A percentile compares a stretch with the other conserved stretches of the same genome.
These are phyloP conservation scores for Iris pallida DNA, from an alignment of 116 monocot genomes.

Conservation along the genomic window DNA sequence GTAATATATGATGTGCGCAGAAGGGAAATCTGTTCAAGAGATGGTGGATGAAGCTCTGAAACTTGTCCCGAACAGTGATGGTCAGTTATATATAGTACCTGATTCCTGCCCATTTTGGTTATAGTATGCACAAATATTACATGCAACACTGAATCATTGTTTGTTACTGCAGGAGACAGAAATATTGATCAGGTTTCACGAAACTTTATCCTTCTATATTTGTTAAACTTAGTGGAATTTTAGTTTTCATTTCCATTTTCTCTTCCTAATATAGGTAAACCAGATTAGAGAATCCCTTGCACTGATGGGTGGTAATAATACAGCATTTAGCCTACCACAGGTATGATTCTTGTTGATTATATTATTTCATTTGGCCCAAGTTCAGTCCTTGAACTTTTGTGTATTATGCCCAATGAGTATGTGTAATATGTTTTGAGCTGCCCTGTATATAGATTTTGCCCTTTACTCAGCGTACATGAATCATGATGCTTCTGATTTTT, in stretches of 20 bases:
- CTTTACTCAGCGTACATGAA: too few relatives aligned
- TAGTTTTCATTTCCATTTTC: neutral
- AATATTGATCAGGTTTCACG: slow-evolving; percentile 82
- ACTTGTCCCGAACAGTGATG: slow-evolving; percentile 73
- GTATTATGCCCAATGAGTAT: neutral
- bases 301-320: slow-evolving; percentile 93
- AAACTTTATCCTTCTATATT: neutral
- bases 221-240: slow-evolving; percentile 1
- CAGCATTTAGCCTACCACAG: slow-evolving; percentile 99
- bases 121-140: neutral
- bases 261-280: slow-evolving; percentile 54
- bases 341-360: slow-evolving; percentile 23
- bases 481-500: too few relatives aligned
- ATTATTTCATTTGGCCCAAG: neutral
- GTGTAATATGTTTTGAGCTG: neutral
- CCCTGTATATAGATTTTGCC: too few relatives aligned
- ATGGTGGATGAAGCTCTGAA: slow-evolving; percentile 98
- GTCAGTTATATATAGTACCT: slow-evolving; percentile 33
- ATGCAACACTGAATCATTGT: slow-evolving; percentile 5
- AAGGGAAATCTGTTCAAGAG: slow-evolving; percentile 98
- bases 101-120: slow-evolving; percentile 6
- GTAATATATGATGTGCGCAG: slow-evolving; percentile 28
- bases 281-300: slow-evolving; percentile 92
- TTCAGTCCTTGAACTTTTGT: neutral
- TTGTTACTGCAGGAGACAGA: slow-evolving; percentile 71